Percentiles rank a stretch among this genome's conserved stretches.
phyloP scores from a whole-genome alignment of 1,139 yeast genomes.

The Candida sp. region DNA sequence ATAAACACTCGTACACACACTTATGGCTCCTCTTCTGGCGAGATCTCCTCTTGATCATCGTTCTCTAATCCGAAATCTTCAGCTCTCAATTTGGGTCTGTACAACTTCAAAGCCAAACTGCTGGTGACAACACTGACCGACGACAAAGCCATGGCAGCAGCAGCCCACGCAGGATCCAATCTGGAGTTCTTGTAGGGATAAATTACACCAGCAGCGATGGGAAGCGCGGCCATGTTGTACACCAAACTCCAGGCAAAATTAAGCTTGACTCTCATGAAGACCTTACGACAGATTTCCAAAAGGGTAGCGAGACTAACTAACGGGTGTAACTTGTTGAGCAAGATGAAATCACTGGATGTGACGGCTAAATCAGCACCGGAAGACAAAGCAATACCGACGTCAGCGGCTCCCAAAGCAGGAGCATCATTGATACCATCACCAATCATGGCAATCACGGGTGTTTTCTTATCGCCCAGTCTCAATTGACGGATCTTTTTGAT shows the following conservation, averaged over 20 bases:
- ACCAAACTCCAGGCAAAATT: conserved; percentile 45
- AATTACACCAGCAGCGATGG: conserved; percentile 68
- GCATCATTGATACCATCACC: conserved; percentile 73
- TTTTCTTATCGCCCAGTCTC: conserved; percentile 19
- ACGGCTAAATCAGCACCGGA: conserved; percentile 65
- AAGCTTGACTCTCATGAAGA: conserved; percentile 56
- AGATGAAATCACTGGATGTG: conserved; percentile 60
- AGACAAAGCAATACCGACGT: conserved; percentile 62
- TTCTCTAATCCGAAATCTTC: conserved; percentile 17
- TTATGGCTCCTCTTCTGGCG: conserved; percentile 9
- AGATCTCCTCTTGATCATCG: conserved; percentile 4
- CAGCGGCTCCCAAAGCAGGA: conserved; percentile 63
- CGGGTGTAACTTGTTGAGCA: conserved; percentile 51
- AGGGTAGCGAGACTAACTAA: conserved; percentile 52
- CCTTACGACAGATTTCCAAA: conserved; percentile 47
- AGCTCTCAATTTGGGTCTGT: conserved; percentile 38
- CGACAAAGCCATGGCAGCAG: conserved; percentile 70
- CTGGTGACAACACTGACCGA: conserved; percentile 62
- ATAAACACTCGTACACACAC: background rate
- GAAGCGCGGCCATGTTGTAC: conserved; percentile 48
- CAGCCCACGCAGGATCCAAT: conserved; percentile 66
- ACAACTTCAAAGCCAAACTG: conserved; percentile 54
- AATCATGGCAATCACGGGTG: conserved; percentile 56
- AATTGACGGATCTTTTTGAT: conserved; percentile 54
- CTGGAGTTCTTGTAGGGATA: conserved; percentile 58